phyloP scores from a whole-genome alignment of 2,329 filamentous ascomycete species.

The Colletotrichum chrysophilum region DNA sequence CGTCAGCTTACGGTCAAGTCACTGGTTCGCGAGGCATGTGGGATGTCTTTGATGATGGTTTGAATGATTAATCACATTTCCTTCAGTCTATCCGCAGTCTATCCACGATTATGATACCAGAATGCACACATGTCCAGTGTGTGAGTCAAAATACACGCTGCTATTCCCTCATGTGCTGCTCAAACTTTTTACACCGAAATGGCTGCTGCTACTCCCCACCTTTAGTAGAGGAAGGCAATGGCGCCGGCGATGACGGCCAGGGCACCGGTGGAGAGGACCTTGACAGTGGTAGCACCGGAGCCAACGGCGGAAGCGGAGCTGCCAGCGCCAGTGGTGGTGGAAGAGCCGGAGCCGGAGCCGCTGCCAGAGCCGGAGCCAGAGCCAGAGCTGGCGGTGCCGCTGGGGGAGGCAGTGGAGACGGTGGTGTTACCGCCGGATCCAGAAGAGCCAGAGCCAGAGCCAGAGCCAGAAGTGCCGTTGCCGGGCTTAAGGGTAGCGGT shows the following conservation, averaged over 20 bases:
- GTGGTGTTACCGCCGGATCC: constrained; percentile 24
- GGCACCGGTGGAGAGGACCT: constrained; percentile 19
- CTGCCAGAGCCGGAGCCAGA: background rate
- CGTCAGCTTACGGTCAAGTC: background rate
- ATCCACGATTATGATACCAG: constrained; percentile 20
- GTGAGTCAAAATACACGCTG: constrained; percentile 11
- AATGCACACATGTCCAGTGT: constrained; percentile 10
- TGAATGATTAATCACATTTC: constrained; percentile 12
- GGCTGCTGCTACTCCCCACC: background rate
- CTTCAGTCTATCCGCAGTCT: constrained; percentile 21
- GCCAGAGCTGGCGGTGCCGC: constrained; percentile 21
- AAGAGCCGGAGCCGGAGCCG: constrained; percentile 22
- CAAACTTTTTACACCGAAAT: background rate
- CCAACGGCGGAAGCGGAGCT: constrained; percentile 1
- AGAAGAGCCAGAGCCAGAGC: constrained; percentile 16
- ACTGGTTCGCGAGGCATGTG: background rate
- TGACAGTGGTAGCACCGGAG: constrained; percentile 6
- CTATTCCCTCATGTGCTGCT: constrained; percentile 3
- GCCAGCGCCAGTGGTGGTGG: background rate
- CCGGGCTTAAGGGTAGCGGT: constrained; percentile 17
- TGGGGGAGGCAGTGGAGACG: constrained; percentile 17
- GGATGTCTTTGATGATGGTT: background rate
- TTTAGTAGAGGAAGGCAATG: constrained; percentile 24
- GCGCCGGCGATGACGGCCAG: constrained; percentile 23
- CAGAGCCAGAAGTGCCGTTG: constrained; percentile 23